Percentiles rank a stretch among this genome's conserved stretches.
These are phyloP conservation scores for Gaertneriomyces sp. DNA, from an alignment of 192 early-diverging fungal genomes.

Conservation along the genomic window DNA sequence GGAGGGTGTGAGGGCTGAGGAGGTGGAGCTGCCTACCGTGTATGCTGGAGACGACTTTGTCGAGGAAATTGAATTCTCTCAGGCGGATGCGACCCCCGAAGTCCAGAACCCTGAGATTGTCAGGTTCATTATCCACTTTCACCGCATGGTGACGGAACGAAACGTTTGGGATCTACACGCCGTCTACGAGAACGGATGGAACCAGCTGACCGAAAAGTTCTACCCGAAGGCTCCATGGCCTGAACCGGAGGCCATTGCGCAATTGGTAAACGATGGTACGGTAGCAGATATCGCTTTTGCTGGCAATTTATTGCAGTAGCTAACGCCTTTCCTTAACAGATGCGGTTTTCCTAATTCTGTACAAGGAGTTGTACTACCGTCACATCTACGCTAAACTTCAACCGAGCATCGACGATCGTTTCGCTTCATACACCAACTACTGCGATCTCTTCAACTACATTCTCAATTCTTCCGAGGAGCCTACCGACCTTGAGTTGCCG, in stretches of 20 bases:
- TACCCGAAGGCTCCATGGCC: slow-evolving; percentile 88
- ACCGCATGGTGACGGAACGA: slow-evolving; percentile 73
- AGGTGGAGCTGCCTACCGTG: slow-evolving; percentile 59
- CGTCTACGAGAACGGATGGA: slow-evolving; percentile 88
- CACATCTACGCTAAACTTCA: slow-evolving; percentile 92
- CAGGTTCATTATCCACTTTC: slow-evolving; percentile 77
- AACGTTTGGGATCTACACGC: slow-evolving; percentile 80
- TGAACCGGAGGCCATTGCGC: slow-evolving; percentile 74
- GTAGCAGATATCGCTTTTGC: neutral
- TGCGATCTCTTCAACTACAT: slow-evolving; percentile 97
- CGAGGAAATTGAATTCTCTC: slow-evolving; percentile 41
- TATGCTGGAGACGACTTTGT: slow-evolving; percentile 41
- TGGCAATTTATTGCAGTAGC: slow-evolving; percentile 2
- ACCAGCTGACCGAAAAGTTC: slow-evolving; percentile 87
- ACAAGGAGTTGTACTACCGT: slow-evolving; percentile 95
- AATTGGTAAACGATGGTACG: slow-evolving; percentile 74
- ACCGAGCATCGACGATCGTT: slow-evolving; percentile 83
- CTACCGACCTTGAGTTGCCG: slow-evolving; percentile 87
- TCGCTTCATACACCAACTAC: slow-evolving; percentile 94
- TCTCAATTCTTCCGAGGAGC: slow-evolving; percentile 61
- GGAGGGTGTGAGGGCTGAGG: slow-evolving; percentile 48
- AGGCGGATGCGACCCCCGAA: slow-evolving; percentile 27
- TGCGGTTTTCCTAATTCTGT: slow-evolving; percentile 85
- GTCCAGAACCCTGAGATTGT: slow-evolving; percentile 78
- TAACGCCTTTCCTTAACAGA: slow-evolving; percentile 40